phyloP scores from a whole-genome alignment of 2,329 filamentous ascomycete species.

The Botrytis pseudocinerea region DNA sequence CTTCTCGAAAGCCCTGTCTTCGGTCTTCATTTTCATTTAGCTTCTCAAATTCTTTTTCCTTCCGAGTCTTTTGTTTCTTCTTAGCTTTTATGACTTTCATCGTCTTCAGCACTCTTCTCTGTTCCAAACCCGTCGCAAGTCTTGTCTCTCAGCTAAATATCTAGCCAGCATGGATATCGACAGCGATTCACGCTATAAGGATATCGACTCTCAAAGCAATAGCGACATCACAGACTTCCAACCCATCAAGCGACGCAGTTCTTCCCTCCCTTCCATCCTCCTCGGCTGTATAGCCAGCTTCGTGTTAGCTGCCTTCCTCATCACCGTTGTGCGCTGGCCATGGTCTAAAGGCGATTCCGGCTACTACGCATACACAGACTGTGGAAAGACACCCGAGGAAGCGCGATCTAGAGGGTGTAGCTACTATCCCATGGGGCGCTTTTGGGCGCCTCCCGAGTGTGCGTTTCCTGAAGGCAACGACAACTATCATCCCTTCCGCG shows the following conservation, averaged over 20 bases:
- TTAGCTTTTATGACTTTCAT: no score
- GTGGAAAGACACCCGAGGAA: not conserved
- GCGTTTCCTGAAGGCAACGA: not conserved
- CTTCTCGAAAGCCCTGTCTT: no score
- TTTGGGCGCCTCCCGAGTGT: not conserved
- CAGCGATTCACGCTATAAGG: not conserved
- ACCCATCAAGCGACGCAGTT: not conserved
- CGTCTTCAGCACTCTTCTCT: no score
- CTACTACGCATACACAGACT: not conserved
- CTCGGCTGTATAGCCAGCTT: not conserved
- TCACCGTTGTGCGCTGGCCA: not conserved
- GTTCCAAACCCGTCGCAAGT: no score
- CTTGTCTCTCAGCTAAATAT: no score
- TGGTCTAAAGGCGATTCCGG: not conserved
- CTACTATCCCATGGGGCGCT: conserved; percentile 1
- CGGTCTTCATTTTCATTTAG: no score
- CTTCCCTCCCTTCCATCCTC: no score
- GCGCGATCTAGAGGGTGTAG: not conserved
- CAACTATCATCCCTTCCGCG: conserved; percentile 7
- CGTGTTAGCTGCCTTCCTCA: not conserved
- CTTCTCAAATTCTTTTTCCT: no score
- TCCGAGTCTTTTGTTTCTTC: no score
- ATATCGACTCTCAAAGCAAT: not conserved
- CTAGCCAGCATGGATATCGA: not conserved
- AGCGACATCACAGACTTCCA: not conserved